Evolutionary conservation across 768 basidiomycete species (phyloP).

Genomic region (Tricholoma terreum): DNA sequence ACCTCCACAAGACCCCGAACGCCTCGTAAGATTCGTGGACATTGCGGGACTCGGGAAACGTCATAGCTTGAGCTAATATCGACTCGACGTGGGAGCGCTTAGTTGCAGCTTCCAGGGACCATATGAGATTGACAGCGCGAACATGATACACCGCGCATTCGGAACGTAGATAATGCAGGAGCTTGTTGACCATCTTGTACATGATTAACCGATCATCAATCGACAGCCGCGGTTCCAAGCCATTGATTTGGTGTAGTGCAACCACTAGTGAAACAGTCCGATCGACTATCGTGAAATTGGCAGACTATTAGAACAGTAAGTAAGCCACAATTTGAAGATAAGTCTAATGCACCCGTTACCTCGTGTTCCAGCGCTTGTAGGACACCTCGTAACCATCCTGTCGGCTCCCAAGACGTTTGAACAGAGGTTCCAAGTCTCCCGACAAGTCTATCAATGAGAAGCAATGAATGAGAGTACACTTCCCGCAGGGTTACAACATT

Average conservation of each 20-base stretch:
- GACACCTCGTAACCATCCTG: conserved; percentile 57
- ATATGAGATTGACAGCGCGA: conserved; percentile 77
- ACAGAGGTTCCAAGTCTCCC: conserved; percentile 38
- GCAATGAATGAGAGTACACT: conserved; percentile 49
- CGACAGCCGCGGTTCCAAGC: conserved; percentile 48
- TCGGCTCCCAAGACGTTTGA: conserved; percentile 57
- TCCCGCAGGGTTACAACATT: conserved; percentile 39
- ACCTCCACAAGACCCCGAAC: conserved; percentile 90
- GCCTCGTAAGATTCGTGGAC: conserved; percentile 70
- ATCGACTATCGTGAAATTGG: conserved; percentile 69
- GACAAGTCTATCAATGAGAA: conserved; percentile 49
- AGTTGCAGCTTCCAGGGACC: conserved; percentile 66
- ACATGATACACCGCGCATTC: conserved; percentile 71
- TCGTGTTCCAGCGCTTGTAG: conserved; percentile 54
- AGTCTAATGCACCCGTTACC: conserved; percentile 32
- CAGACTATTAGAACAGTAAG: conserved; percentile 33
- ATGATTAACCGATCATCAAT: conserved; percentile 58
- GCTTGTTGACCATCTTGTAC: conserved; percentile 59
- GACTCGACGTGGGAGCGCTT: conserved; percentile 68
- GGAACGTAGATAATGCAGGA: conserved; percentile 71
- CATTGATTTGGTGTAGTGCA: conserved; percentile 47
- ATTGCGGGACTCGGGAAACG: conserved; percentile 44
- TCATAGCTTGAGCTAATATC: conserved; percentile 71
- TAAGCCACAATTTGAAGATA: conserved; percentile 12
- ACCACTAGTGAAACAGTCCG: conserved; percentile 55